phyloP scores from a whole-genome alignment of 805 yeast genomes.

The Maudiozyma serrabonitensis region DNA sequence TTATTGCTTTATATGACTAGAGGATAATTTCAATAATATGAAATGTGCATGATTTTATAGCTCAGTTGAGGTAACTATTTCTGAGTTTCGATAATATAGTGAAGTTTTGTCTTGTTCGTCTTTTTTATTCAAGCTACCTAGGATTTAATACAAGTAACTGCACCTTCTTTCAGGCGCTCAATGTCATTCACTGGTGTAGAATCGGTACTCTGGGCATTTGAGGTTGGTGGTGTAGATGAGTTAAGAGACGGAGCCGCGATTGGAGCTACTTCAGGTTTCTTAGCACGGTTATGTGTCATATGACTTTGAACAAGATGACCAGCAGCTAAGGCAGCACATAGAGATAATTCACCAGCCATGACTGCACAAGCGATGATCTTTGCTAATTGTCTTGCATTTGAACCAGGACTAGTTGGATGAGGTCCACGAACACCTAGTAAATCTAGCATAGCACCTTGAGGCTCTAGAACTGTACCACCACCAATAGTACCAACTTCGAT shows the following conservation, averaged over 20 bases:
- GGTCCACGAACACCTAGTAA: constrained; percentile 93
- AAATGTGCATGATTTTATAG: background rate
- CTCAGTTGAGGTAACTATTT: background rate
- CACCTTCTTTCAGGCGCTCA: constrained; percentile 53
- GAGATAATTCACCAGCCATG: constrained; percentile 89
- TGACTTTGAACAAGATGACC: constrained; percentile 97
- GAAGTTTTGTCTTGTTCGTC: background rate
- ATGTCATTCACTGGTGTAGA: constrained; percentile 23
- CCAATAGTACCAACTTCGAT: constrained; percentile 99
- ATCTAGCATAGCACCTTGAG: constrained; percentile 95
- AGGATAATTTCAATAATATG: background rate
- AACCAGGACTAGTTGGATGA: constrained; percentile 87
- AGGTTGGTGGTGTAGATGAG: constrained; percentile 9
- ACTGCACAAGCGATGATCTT: constrained; percentile 89
- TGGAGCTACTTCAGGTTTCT: constrained; percentile 29
- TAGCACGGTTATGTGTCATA: constrained; percentile 80
- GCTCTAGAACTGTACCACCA: constrained; percentile 96
- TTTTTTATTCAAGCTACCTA: constrained; percentile 14
- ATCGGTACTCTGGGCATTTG: background rate
- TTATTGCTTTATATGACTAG: background rate
- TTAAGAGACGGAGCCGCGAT: too few relatives aligned
- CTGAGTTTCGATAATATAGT: background rate
- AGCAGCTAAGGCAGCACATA: constrained; percentile 94
- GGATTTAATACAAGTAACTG: constrained; percentile 66
- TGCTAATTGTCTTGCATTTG: constrained; percentile 89